These are phyloP conservation scores for Eimeria nieschulzi DNA, from an alignment of 169 alveolate genomes.

Conservation along the genomic window DNA sequence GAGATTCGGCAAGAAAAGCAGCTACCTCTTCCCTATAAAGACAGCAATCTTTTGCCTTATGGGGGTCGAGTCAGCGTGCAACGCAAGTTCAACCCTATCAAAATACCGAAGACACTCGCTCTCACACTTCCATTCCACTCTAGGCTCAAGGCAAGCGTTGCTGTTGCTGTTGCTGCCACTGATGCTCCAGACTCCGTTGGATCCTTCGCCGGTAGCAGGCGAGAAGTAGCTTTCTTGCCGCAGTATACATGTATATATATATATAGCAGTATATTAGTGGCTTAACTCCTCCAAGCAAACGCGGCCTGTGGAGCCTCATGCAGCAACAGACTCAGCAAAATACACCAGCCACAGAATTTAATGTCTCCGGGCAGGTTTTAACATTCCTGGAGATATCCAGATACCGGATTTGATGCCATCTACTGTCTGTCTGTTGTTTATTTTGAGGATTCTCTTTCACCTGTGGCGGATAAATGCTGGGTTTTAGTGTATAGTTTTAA, in stretches of 20 bases:
- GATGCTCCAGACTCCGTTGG: neutral
- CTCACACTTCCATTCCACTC: slow-evolving; percentile 78
- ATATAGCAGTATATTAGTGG: neutral
- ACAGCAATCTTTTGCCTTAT: slow-evolving; percentile 35
- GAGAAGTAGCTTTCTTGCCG: too few species aligned
- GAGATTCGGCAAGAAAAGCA: slow-evolving; percentile 77
- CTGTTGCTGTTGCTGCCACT: slow-evolving; percentile 9
- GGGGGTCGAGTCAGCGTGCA: slow-evolving; percentile 45
- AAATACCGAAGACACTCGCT: slow-evolving; percentile 76
- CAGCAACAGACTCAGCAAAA: too few species aligned
- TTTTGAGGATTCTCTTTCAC: neutral
- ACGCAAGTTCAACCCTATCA: slow-evolving; percentile 75
- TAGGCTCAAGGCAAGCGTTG: slow-evolving; percentile 65
- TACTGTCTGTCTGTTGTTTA: neutral
- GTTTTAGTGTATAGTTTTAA: too few species aligned
- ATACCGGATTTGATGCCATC: too few species aligned
- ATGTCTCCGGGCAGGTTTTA: too few species aligned
- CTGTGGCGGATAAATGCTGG: neutral
- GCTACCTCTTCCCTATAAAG: slow-evolving; percentile 79
- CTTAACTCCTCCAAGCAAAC: too few species aligned
- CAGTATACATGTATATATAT: neutral
- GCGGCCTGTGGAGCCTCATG: too few species aligned
- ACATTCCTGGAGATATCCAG: too few species aligned
- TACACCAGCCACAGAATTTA: too few species aligned
- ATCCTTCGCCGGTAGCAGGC: too few species aligned